Evolutionary conservation across 345 rosid species (phyloP).

Genomic region (Geranium brycei): DNA sequence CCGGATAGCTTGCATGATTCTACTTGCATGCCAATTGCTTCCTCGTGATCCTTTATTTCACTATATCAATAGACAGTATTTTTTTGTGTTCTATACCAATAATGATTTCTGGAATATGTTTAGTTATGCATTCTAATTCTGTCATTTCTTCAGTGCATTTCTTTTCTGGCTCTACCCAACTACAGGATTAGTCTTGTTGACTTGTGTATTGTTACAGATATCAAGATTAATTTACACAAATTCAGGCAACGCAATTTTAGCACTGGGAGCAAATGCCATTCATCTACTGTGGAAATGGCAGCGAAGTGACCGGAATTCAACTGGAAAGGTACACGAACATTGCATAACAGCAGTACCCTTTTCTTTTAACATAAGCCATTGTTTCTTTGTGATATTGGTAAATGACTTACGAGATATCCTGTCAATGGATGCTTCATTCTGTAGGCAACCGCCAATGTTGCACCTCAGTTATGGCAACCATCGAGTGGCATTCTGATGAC

Average conservation of each 20-base stretch:
- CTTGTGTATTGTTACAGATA: conserved; percentile 44
- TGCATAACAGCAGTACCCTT: conserved; percentile 3
- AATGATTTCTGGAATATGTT: too few relatives aligned
- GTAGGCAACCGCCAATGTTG: conserved; percentile 51
- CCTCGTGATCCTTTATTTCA: too few relatives aligned
- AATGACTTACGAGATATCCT: neutral
- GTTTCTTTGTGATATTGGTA: neutral
- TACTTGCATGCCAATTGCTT: too few relatives aligned
- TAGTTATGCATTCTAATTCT: too few relatives aligned
- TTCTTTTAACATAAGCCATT: neutral
- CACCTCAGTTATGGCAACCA: conserved; percentile 75
- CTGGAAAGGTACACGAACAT: conserved; percentile 46
- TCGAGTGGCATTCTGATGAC: conserved; percentile 56
- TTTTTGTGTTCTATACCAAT: too few relatives aligned
- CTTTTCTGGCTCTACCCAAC: too few relatives aligned
- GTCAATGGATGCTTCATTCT: neutral
- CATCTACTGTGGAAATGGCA: conserved; percentile 99
- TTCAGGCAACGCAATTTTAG: conserved; percentile 86
- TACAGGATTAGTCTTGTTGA: neutral
- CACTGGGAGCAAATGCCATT: conserved; percentile 84
- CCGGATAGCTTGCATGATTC: too few relatives aligned
- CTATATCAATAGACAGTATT: too few relatives aligned
- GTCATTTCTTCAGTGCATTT: too few relatives aligned
- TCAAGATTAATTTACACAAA: conserved; percentile 92
- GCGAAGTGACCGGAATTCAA: conserved; percentile 72